These are phyloP conservation scores for Cladosporium sp. DNA, from an alignment of 2,329 filamentous ascomycete species.

Conservation along the genomic window DNA sequence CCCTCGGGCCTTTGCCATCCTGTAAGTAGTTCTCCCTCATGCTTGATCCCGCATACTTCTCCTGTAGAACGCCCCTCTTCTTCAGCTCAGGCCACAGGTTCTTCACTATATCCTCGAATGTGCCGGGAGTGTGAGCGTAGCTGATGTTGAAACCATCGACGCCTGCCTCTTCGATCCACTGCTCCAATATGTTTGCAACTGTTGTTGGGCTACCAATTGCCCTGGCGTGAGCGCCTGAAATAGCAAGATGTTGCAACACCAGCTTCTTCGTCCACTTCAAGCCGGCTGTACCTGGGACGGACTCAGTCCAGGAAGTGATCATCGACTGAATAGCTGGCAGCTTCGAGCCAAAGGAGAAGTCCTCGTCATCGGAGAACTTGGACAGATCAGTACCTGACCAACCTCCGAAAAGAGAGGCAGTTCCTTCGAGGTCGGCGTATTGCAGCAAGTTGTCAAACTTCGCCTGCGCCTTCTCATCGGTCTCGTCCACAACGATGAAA, in stretches of 20 bases:
- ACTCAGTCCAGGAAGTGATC: constrained; percentile 47
- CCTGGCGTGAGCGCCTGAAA: constrained; percentile 44
- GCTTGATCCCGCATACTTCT: constrained; percentile 28
- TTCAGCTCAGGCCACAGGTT: constrained; percentile 41
- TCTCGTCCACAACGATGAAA: constrained; percentile 46
- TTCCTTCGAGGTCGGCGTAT: constrained; percentile 49
- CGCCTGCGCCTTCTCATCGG: constrained; percentile 45
- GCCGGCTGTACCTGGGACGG: constrained; percentile 43
- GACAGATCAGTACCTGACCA: constrained; percentile 50
- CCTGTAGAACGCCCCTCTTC: constrained; percentile 37
- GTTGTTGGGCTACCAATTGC: constrained; percentile 43
- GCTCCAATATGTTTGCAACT: constrained; percentile 49
- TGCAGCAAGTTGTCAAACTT: constrained; percentile 45
- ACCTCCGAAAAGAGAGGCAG: constrained; percentile 48
- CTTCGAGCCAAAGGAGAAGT: constrained; percentile 42
- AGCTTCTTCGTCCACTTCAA: constrained; percentile 49
- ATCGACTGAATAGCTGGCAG: constrained; percentile 44
- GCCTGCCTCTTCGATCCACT: constrained; percentile 47
- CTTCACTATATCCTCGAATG: constrained; percentile 41
- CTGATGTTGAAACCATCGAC: constrained; percentile 47
- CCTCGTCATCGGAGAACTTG: constrained; percentile 45
- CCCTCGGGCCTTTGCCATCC: constrained; percentile 30
- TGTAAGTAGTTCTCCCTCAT: constrained; percentile 34
- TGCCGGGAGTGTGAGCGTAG: constrained; percentile 47
- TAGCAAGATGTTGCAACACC: constrained; percentile 44